Percentiles rank a stretch among this genome's conserved stretches.
Conservation (phyloP, 257 asterid genomes). For the Solanum gracilifrons region DNA sequence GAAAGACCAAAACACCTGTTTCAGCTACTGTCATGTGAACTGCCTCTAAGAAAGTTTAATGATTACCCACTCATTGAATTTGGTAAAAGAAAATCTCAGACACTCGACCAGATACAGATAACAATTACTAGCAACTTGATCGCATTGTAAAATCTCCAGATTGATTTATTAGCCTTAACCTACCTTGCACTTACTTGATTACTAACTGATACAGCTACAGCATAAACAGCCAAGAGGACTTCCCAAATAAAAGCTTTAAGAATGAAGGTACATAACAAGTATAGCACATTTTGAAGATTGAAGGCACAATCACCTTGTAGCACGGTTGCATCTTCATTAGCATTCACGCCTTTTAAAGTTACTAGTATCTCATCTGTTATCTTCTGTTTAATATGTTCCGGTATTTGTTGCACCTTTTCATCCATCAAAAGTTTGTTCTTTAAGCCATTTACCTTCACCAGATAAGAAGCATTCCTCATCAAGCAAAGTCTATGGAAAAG, state of each 20-base stretch:
- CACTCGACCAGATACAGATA: neutral
- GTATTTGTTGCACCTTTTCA: conserved; percentile 44
- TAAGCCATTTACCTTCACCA: conserved; percentile 43
- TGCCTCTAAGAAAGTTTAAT: neutral
- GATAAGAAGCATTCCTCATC: neutral
- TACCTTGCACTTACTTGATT: neutral
- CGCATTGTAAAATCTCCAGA: neutral
- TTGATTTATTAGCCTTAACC: neutral
- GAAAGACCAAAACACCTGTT: neutral
- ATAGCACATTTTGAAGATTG: neutral
- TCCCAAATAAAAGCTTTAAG: neutral
- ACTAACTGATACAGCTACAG: neutral
- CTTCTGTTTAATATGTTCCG: conserved; percentile 46
- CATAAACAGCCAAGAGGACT: neutral
- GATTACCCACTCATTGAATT: neutral
- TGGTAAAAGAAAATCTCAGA: neutral
- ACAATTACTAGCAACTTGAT: neutral
- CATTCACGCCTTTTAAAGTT: conserved; percentile 46
- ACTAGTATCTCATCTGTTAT: conserved; percentile 44
- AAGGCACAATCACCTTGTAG: conserved; percentile 43
- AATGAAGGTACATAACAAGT: neutral
- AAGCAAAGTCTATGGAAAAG: neutral
- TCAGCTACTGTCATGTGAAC: neutral
- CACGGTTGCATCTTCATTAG: conserved; percentile 37
- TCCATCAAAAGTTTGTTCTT: conserved; percentile 29